These are phyloP conservation scores for Kwoniella europaea DNA, from an alignment of 768 basidiomycete genomes.

Conservation along the genomic window DNA sequence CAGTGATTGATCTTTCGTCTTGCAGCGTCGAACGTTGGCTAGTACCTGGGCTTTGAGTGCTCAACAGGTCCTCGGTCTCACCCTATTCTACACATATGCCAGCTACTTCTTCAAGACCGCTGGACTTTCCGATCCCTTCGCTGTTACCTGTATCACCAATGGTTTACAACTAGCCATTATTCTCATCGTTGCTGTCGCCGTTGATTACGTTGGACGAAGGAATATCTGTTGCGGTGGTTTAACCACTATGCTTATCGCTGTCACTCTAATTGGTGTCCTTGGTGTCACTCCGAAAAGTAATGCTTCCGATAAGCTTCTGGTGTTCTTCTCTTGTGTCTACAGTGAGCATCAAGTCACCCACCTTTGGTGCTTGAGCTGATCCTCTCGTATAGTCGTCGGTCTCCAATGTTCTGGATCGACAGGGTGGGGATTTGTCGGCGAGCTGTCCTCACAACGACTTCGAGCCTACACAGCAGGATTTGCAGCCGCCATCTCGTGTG, in stretches of 20 bases:
- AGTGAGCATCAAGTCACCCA: constrained; percentile 18
- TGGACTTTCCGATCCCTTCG: constrained; percentile 31
- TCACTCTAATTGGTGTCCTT: constrained; percentile 20
- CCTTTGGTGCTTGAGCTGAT: background rate
- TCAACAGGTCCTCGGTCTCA: constrained; percentile 27
- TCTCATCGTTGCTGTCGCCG: constrained; percentile 16
- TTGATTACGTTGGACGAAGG: constrained; percentile 26
- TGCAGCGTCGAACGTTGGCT: constrained; percentile 26
- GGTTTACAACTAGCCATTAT: constrained; percentile 31
- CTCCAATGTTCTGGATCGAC: constrained; percentile 27
- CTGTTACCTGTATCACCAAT: constrained; percentile 28
- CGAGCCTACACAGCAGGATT: constrained; percentile 34
- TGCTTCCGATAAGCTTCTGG: constrained; percentile 23
- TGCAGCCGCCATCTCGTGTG: constrained; percentile 27
- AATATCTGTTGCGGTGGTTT: constrained; percentile 28
- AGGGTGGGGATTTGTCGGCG: constrained; percentile 34
- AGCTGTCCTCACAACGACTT: constrained; percentile 29
- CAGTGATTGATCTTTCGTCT: background rate
- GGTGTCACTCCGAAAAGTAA: constrained; percentile 9
- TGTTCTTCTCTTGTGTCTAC: constrained; percentile 34
- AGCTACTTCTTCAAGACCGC: constrained; percentile 25
- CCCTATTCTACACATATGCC: constrained; percentile 27
- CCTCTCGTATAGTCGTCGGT: constrained; percentile 19
- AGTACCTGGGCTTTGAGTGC: constrained; percentile 22
- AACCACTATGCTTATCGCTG: constrained; percentile 16